A percentile compares a stretch with the other conserved stretches of the same genome.
Conservation (phyloP, 1,284 basidiomycete species). For the Ustilago sp. region DNA sequence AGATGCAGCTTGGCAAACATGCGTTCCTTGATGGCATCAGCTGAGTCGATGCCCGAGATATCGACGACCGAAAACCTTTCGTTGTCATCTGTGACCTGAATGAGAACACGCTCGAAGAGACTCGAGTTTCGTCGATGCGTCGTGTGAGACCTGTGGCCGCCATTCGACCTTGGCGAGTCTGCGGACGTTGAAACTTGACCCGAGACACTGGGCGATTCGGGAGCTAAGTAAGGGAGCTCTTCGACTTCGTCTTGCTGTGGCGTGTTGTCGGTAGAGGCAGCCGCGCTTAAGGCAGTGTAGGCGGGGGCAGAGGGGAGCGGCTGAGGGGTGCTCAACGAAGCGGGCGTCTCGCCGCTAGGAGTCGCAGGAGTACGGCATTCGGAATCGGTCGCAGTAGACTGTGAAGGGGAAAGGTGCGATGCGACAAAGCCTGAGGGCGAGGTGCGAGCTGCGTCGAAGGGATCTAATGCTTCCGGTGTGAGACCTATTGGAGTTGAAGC, state of each 20-base stretch:
- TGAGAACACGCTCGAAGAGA: conserved; percentile 56
- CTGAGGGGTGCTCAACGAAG: conserved; percentile 23
- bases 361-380: conserved; percentile 39
- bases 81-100: conserved; percentile 69
- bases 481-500: conserved; percentile 32
- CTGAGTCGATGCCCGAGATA: conserved; percentile 62
- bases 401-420: conserved; percentile 35
- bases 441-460: conserved; percentile 19
- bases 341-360: conserved; percentile 23
- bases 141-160: conserved; percentile 14
- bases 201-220: conserved; percentile 14
- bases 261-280: not conserved
- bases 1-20: conserved; percentile 64
- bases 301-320: conserved; percentile 37
- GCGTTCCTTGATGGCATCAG: conserved; percentile 65
- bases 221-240: conserved; percentile 43
- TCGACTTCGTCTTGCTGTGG: conserved; percentile 32
- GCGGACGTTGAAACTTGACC: not conserved
- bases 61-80: conserved; percentile 68
- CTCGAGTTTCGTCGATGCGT: conserved; percentile 35
- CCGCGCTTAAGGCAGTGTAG: conserved; percentile 14
- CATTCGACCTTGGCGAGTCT: conserved; percentile 20
- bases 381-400: conserved; percentile 36
- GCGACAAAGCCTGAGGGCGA: conserved; percentile 31
- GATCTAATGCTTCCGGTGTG: conserved; percentile 18